These are phyloP conservation scores for Thalassiosira mediterranea DNA, from an alignment of 352 stramenopile genomes.

Conservation along the genomic window DNA sequence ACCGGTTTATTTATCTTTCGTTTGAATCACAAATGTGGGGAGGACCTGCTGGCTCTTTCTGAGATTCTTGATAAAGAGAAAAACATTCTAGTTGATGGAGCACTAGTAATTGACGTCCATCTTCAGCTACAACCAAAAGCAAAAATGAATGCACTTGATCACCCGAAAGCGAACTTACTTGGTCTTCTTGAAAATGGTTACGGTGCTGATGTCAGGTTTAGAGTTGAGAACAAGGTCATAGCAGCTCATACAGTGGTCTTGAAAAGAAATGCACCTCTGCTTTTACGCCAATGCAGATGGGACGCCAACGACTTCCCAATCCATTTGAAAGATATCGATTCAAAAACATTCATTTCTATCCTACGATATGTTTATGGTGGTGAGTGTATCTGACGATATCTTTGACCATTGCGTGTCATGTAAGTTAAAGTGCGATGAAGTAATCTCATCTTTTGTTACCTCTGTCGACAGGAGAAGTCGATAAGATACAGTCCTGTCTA, in stretches of 20 bases:
- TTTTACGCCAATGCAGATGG: constrained; percentile 9
- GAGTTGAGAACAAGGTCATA: background rate
- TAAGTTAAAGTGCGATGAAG: background rate
- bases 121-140: background rate
- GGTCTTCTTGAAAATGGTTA: constrained; percentile 7
- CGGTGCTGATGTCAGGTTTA: constrained; percentile 10
- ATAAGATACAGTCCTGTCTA: too few species aligned
- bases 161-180: constrained; percentile 12
- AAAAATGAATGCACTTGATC: background rate
- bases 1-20: too few species aligned
- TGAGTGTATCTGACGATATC: background rate
- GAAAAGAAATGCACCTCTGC: constrained; percentile 21
- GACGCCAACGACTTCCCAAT: background rate
- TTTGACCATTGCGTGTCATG: background rate
- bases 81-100: constrained; percentile 10
- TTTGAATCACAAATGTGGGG: too few species aligned
- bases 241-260: constrained; percentile 22
- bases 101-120: constrained; percentile 10
- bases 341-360: constrained; percentile 15
- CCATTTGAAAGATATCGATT: constrained; percentile 4
- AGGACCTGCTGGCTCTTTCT: background rate
- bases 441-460: too few species aligned
- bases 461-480: too few species aligned
- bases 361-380: constrained; percentile 26
- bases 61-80: constrained; percentile 13